Conservation (phyloP, 2,329 filamentous ascomycete genomes). For the Emericellopsis atlantica region DNA sequence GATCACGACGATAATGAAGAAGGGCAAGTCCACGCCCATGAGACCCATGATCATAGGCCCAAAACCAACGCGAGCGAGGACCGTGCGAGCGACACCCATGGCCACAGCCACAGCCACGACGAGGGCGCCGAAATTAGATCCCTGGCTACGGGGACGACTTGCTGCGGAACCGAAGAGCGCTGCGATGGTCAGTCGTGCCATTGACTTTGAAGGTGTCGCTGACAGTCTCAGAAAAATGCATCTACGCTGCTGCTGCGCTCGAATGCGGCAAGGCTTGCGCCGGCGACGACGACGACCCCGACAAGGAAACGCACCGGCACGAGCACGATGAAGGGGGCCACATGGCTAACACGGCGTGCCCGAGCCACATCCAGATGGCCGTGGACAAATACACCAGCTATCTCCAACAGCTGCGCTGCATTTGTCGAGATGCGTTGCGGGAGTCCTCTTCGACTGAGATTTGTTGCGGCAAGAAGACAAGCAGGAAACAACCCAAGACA, state of each 20-base stretch:
- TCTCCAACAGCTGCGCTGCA: constrained; percentile 11
- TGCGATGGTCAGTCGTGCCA: neutral
- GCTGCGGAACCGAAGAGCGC: constrained; percentile 1
- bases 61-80: neutral
- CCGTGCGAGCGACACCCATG: neutral
- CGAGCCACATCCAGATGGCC: constrained; percentile 9
- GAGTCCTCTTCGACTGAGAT: constrained; percentile 3
- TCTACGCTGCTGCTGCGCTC: constrained; percentile 8
- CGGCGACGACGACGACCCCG: constrained; percentile 7
- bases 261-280: constrained; percentile 11
- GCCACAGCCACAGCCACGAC: no score
- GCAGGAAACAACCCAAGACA: no score
- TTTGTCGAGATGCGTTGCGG: constrained; percentile 11
- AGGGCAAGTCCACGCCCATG: no score
- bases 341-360: constrained; percentile 8
- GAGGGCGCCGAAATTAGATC: no score
- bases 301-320: constrained; percentile 9
- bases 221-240: constrained; percentile 9
- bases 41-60: neutral
- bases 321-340: constrained; percentile 9
- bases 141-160: neutral
- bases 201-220: neutral
- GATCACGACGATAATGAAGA: no score
- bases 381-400: constrained; percentile 12
- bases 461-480: constrained; percentile 5